Base-by-base conservation (phyloP, 352 stramenopile species). In the Phytophthora hybrid region DNA sequence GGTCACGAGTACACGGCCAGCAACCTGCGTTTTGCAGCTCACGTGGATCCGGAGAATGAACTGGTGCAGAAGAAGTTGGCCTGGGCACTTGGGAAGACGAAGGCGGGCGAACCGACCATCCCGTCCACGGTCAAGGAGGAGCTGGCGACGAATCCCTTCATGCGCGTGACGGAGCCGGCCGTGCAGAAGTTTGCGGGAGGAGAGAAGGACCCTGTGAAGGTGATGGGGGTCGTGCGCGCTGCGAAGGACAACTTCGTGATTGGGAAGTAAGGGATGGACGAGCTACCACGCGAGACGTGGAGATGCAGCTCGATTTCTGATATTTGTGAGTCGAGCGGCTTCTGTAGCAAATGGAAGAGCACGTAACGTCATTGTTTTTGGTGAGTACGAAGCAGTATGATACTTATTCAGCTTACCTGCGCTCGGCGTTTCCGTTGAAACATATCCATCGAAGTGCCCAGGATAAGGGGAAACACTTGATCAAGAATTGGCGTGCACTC, bases 1-100 rank as follows among this genome's bases (percentile, higher is more conserved):
- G 94, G 93, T 18, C 96, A 99, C 74, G 96, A 99, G 82, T 98
- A 99, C 76, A 98, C 95, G 13, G 64, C 85, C 61, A 91, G 76
- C 53, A 98, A 99, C 79, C 81, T 96, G 13, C 84, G 81, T 21
- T 99, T 98, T 56, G 95, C 96, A 7, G 76, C 90, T 18, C 90
- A 90, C 62, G 89, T 98, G 41, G 94, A 98, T 71, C 94, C 94
- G 7, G 69, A 88, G n/a, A 98, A 98, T 78, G 68, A 71, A 4
- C 72, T 73, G 0, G 73, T 97, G 21, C 69, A 80, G 41, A 71
- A 87, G 46, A 97, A 97, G 59, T 69, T 95, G 31, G 46, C 39
- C 44, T 90, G 84, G 89, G 83, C 89, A 1, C 46, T 74, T 7
- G 68, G 79, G 52, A 76, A 84, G 57, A 73, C 87, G n/a, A 60